Conservation (phyloP, 2,329 filamentous ascomycete genomes). For the Fusarium sp. region DNA sequence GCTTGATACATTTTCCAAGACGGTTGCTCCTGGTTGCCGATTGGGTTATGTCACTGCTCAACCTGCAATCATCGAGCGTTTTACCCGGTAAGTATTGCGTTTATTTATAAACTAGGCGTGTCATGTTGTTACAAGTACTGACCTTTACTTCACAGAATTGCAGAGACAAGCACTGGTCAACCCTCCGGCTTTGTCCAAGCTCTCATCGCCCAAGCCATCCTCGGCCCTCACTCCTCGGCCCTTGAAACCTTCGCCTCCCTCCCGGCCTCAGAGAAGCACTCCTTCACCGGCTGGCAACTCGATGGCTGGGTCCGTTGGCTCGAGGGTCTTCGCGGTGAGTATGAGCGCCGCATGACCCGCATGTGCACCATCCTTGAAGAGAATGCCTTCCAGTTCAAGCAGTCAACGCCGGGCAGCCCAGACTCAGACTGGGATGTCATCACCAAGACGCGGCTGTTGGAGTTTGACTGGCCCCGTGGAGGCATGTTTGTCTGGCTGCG, state of each 20-base stretch:
- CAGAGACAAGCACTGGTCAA: constrained; percentile 84
- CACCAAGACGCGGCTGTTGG: constrained; percentile 80
- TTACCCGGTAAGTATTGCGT: constrained; percentile 58
- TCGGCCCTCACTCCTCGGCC: constrained; percentile 73
- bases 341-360: constrained; percentile 85
- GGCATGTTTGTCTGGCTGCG: constrained; percentile 95
- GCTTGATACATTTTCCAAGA: constrained; percentile 95
- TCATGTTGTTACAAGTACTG: neutral
- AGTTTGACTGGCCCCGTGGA: constrained; percentile 84
- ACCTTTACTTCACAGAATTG: constrained; percentile 67
- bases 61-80: constrained; percentile 81
- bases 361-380: constrained; percentile 84
- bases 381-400: constrained; percentile 75
- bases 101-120: neutral
- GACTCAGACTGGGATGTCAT: constrained; percentile 81
- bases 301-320: constrained; percentile 95
- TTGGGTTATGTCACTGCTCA: constrained; percentile 93
- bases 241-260: constrained; percentile 61
- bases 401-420: constrained; percentile 65
- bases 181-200: constrained; percentile 92
- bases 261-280: constrained; percentile 63
- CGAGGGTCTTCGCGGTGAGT: constrained; percentile 84
- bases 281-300: constrained; percentile 78
- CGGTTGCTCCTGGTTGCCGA: constrained; percentile 89
- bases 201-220: constrained; percentile 82